Evolutionary conservation across 208 protist genomes (phyloP).

Genomic region (Lotmaria passim): DNA sequence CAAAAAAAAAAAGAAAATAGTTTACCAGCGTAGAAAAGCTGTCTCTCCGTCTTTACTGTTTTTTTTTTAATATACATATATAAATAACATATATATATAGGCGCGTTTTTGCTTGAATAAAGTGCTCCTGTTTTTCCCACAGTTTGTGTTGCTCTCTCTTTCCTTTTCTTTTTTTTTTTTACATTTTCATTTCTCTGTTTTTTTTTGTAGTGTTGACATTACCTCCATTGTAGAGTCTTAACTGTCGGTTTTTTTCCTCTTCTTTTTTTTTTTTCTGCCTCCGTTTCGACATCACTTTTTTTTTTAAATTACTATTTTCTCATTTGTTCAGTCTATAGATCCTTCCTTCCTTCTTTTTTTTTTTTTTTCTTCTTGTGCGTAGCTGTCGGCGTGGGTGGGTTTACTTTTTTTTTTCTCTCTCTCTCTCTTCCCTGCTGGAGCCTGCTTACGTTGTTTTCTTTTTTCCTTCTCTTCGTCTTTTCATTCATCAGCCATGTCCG

Average conservation of each 20-base stretch:
- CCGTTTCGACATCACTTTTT: not conserved
- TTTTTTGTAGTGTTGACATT: not conserved
- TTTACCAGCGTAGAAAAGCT: too few species aligned
- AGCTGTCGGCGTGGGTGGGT: too few species aligned
- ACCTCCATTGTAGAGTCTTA: not conserved
- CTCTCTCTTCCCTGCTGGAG: too few species aligned
- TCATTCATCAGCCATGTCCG: not conserved
- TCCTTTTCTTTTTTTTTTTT: not conserved
- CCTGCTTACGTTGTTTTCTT: too few species aligned
- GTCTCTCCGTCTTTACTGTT: not conserved
- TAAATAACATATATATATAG: too few species aligned
- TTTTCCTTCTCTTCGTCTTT: not conserved
- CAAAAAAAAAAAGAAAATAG: too few species aligned
- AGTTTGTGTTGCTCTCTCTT: too few species aligned
- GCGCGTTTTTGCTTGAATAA: not conserved
- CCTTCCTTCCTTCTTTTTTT: not conserved
- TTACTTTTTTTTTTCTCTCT: not conserved
- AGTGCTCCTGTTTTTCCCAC: too few species aligned
- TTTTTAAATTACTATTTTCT: not conserved
- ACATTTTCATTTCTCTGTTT: not conserved
- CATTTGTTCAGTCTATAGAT: not conserved
- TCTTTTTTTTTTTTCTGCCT: constrained; percentile 3
- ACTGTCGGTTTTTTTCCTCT: too few species aligned
- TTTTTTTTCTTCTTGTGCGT: not conserved
- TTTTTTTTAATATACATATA: not conserved